Evolutionary conservation across 1,284 basidiomycete genomes (phyloP), one percentile per base, ranked within the genome.

Genomic region (Stygiomarasmius scandens): DNA sequence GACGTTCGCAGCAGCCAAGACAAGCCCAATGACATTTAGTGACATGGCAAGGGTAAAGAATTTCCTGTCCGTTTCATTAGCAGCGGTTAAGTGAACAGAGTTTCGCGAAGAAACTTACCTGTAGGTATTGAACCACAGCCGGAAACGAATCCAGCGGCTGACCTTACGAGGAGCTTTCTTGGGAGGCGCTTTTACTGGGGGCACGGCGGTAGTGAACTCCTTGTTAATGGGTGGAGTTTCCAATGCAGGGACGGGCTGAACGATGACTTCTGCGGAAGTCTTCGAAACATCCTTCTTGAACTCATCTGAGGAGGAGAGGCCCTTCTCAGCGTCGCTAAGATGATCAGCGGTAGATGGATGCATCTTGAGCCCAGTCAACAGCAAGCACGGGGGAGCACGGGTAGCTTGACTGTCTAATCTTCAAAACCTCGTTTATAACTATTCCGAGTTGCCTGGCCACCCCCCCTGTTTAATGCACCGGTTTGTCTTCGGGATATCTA

Each of bases 111-210:
- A 44, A 32, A 44, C 20, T 57, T 68, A 85, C 81, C 85, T 75
- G 63, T 85, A 86, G 4, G 85, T 85, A 66, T 87, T 87, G 67
- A 84, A 86, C 83, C 85, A 87, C 32, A 89, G 69, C 59, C 76
- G 77, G 63, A 84, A 81, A 36, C 74, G 71, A 58, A 83, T 72
- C 80, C 79, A 80, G 45, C 74, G 73, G 60, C 74, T 70, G 45
- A 57, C 66, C 63, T 68, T 69, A 55, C 49, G 62, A 62, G 59
- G 60, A 55, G 36, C 60, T 43, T 60, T 59, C 61, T 66, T 63
- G 48, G 66, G 56, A 12, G 55, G 50, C 12, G 27, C 32, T 34
- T 32, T 54, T 20, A n/a, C 19, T 32, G 29, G 32, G 11, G 22
- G 36, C n/a, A 43, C 20, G 16, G 46, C 5, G 23, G 19, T 16